Conservation (phyloP, 176 grass and related monocot genomes). For the Musa troglodytarum region DNA sequence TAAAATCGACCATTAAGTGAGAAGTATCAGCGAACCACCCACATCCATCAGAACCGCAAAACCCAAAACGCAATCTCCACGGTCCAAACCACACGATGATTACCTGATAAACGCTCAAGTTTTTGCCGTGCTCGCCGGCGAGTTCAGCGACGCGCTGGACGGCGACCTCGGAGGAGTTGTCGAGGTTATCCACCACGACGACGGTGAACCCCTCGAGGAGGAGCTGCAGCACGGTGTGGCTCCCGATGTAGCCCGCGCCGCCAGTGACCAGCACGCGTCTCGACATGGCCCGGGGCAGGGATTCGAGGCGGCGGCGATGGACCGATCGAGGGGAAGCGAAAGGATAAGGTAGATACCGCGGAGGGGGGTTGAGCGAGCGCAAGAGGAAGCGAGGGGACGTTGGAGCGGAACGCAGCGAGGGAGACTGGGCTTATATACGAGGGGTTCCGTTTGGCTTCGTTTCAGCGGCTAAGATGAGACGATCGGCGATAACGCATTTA, state of each 20-base stretch:
- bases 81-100: neutral
- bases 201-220: conserved; percentile 53
- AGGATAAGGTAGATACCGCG: too few species aligned
- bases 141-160: conserved; percentile 54
- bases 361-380: too few species aligned
- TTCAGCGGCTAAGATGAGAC: too few species aligned
- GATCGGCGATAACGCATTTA: too few species aligned
- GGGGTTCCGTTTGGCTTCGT: too few species aligned
- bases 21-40: too few species aligned
- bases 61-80: neutral
- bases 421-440: too few species aligned
- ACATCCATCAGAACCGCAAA: too few species aligned
- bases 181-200: conserved; percentile 67
- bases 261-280: conserved; percentile 59
- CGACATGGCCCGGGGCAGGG: neutral
- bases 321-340: neutral
- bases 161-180: conserved; percentile 69
- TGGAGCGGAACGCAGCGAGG: too few species aligned
- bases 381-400: too few species aligned
- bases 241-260: conserved; percentile 88
- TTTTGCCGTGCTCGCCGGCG: conserved; percentile 41
- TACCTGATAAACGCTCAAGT: conserved; percentile 72
- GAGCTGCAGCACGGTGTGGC: conserved; percentile 87
- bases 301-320: neutral
- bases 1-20: too few species aligned